phyloP scores from a whole-genome alignment of 495 filamentous ascomycete species.

The Podospora appendiculata region DNA sequence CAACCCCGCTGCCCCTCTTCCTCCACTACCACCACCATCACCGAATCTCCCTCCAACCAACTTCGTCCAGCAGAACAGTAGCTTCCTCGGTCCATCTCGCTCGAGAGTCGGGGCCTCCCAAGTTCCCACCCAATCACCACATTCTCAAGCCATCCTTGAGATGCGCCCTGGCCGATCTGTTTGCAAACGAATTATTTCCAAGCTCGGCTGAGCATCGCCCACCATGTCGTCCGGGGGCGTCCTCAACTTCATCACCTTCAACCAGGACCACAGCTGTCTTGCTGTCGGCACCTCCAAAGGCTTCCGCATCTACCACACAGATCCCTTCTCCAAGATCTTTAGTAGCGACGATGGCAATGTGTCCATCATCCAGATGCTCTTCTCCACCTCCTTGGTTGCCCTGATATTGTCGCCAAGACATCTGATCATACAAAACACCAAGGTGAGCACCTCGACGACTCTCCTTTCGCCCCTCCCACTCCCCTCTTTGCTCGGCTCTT shows the following conservation, averaged over 20 bases:
- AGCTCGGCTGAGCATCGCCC: neutral
- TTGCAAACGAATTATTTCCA: neutral
- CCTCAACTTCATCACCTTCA: slow-evolving; percentile 98
- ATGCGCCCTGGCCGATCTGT: neutral
- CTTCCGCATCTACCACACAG: slow-evolving; percentile 92
- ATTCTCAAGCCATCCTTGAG: neutral
- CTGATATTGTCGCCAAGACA: slow-evolving; percentile 83
- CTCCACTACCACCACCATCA: neutral
- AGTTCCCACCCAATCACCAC: neutral
- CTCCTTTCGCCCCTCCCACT: too few relatives aligned
- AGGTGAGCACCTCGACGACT: slow-evolving; percentile 47
- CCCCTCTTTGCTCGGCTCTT: neutral
- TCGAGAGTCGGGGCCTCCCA: neutral
- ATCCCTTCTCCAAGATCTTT: slow-evolving; percentile 89
- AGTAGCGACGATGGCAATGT: slow-evolving; percentile 90
- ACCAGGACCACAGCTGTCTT: slow-evolving; percentile 95
- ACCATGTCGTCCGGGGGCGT: slow-evolving; percentile 42
- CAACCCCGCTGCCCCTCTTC: neutral
- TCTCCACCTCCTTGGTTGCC: slow-evolving; percentile 96
- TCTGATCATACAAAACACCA: slow-evolving; percentile 93
- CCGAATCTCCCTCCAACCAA: neutral
- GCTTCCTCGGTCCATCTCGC: too few relatives aligned
- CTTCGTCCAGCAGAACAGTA: too few relatives aligned
- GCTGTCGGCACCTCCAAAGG: slow-evolving; percentile 89
- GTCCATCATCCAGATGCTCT: slow-evolving; percentile 94